Base-by-base conservation (phyloP, 2,329 filamentous ascomycete species). In the Periconia macrospinosa region DNA sequence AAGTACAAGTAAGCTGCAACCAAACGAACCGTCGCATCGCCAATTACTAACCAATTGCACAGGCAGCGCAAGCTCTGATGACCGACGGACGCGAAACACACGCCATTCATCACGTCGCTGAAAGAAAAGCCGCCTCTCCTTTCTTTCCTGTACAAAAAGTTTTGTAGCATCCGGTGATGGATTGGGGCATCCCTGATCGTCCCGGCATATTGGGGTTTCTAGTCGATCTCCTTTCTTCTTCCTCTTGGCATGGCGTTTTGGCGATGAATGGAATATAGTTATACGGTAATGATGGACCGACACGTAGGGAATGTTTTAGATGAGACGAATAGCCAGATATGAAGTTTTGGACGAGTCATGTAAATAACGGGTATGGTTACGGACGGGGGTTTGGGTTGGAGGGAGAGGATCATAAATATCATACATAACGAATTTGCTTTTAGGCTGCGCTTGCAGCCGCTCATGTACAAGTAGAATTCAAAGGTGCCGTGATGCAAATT, bases 61-160 rank as follows among this genome's bases (percentile, higher is more conserved):
- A 78, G 76, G 75, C 57, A 76, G 74, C 63, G 75, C 74, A 62
- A 78, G 75, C 53, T 78, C 76, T n/a, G 63, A 62, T 35, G 75
- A 78, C 52, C 66, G 75, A 37, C 64, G 73, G 35, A 77, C 75
- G 27, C 67, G 75, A 57, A 68, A 72, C 51, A 74, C 75, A 17
- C 62, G 71, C 41, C 69, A 73, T 41, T 70, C 69, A n/a, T 69
- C 68, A 33, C 61, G 68, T 53, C 69, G 62, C 37, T 66, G 50
- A 58, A 23, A 19, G 17, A 20, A 20, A 19, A 30, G 17, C 19
- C 19, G 47, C 40, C 8, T 6, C 20, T 49, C 43, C 50, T 49
- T 30, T 30, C n/a, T 54, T 53, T 53, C 35, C 43, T 64, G 55
- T 62, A 59, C 51, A 55, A 55, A 49, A 58, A 14, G 27, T 58